These are phyloP conservation scores for Phaeodactylum tricornutum DNA, from an alignment of 108 stramenopile species.

Conservation along the genomic window DNA sequence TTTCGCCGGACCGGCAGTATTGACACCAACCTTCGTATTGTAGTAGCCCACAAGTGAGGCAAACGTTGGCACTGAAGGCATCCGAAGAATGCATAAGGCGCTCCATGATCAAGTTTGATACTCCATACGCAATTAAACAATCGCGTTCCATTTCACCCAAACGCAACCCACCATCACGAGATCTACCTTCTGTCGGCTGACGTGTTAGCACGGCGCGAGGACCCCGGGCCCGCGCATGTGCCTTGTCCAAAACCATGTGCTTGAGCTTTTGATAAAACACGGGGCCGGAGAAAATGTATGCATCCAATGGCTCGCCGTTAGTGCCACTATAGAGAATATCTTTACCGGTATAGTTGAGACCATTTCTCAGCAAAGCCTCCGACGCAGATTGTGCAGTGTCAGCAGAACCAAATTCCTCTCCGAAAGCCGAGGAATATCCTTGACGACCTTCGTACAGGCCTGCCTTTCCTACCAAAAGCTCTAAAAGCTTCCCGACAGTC, in stretches of 20 bases:
- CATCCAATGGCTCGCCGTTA: constrained; percentile 88
- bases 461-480: constrained; percentile 94
- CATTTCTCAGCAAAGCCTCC: constrained; percentile 85
- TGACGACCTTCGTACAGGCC: constrained; percentile 88
- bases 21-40: constrained; percentile 97
- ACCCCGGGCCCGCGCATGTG: constrained; percentile 96
- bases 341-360: constrained; percentile 96
- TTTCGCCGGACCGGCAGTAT: constrained; percentile 88
- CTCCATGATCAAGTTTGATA: constrained; percentile 98
- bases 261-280: constrained; percentile 99
- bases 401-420: constrained; percentile 92
- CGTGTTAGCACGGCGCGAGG: constrained; percentile 96
- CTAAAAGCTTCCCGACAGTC: constrained; percentile 99
- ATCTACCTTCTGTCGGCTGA: constrained; percentile 99
- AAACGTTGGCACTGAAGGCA: constrained; percentile 96
- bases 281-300: constrained; percentile 96
- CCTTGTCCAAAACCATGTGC: constrained; percentile 99
- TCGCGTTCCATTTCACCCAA: constrained; percentile 98
- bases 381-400: constrained; percentile 80
- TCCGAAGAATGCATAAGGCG: constrained; percentile 98
- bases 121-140: constrained; percentile 99
- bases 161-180: constrained; percentile 97
- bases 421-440: constrained; percentile 96
- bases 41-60: constrained; percentile 87
- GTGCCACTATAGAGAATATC: constrained; percentile 92